phyloP scores from a whole-genome alignment of 2,329 filamentous ascomycete genomes.

The Emydomyces testavorans region DNA sequence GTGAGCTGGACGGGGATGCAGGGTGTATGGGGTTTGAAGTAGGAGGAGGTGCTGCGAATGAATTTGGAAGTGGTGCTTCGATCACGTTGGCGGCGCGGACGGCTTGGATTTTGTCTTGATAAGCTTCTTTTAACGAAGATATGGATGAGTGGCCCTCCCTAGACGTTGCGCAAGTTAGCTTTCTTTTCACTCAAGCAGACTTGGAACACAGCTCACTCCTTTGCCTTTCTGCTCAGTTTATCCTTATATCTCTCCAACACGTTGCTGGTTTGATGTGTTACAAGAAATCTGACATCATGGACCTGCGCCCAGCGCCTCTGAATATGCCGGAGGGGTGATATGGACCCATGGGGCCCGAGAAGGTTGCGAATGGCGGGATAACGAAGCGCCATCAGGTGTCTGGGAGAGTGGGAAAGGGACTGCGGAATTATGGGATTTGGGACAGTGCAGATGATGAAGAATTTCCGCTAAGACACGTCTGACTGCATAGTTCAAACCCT shows the following conservation, averaged over 20 bases:
- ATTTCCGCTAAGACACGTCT: not conserved
- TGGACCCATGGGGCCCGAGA: slow-evolving; percentile 4
- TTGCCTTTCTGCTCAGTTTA: slow-evolving; percentile 74
- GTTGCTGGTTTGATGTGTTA: slow-evolving; percentile 56
- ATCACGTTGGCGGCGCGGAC: slow-evolving; percentile 49
- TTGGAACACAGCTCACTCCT: slow-evolving; percentile 38
- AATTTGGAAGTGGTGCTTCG: slow-evolving; percentile 11
- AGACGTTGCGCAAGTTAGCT: slow-evolving; percentile 33
- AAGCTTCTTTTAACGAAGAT: slow-evolving; percentile 58
- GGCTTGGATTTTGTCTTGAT: slow-evolving; percentile 68
- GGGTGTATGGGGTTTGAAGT: slow-evolving; percentile 18
- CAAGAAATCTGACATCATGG: slow-evolving; percentile 81
- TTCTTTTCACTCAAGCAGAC: not conserved
- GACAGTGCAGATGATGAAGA: not conserved
- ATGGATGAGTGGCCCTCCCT: slow-evolving; percentile 54
- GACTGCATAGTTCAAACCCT: too few species aligned
- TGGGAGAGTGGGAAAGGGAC: not conserved
- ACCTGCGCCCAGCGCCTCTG: slow-evolving; percentile 86
- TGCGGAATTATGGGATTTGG: too few species aligned
- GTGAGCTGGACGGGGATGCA: slow-evolving; percentile 24
- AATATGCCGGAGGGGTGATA: slow-evolving; percentile 5
- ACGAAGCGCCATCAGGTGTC: slow-evolving; percentile 8
- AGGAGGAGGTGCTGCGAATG: slow-evolving; percentile 12
- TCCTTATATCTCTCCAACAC: slow-evolving; percentile 75
- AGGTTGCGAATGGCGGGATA: slow-evolving; percentile 12